Evolutionary conservation across 2,329 filamentous ascomycete species (phyloP).

Genomic region (Parasarocladium wereldwijsianum): DNA sequence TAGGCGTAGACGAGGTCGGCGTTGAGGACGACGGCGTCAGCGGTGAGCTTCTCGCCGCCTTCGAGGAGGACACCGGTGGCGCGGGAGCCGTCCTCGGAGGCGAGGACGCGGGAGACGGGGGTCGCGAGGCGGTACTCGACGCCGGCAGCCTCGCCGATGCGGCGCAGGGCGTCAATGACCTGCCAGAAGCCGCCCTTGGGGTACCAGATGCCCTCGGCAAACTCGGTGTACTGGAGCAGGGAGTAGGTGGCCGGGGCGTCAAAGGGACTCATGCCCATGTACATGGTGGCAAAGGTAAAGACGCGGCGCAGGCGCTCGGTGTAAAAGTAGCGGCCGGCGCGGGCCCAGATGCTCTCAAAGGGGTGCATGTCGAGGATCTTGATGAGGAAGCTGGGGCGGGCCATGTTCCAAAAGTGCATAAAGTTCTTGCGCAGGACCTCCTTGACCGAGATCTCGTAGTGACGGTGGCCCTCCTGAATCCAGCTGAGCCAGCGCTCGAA

Average conservation of each 20-base stretch:
- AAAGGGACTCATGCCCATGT: slow-evolving; percentile 70
- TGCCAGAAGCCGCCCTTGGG: slow-evolving; percentile 56
- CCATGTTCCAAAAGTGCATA: slow-evolving; percentile 39
- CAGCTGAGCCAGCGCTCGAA: slow-evolving; percentile 56
- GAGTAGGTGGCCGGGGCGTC: slow-evolving; percentile 63
- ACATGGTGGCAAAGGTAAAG: slow-evolving; percentile 71
- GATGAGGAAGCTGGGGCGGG: slow-evolving; percentile 40
- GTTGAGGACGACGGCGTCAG: slow-evolving; percentile 57
- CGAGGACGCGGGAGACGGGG: slow-evolving; percentile 39
- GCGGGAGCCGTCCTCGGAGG: slow-evolving; percentile 32
- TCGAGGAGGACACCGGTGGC: slow-evolving; percentile 45
- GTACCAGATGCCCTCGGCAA: slow-evolving; percentile 66
- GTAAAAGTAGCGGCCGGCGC: slow-evolving; percentile 53
- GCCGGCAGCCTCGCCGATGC: slow-evolving; percentile 45
- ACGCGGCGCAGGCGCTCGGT: slow-evolving; percentile 54
- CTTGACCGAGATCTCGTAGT: slow-evolving; percentile 53
- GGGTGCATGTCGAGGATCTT: slow-evolving; percentile 50
- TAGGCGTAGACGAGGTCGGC: slow-evolving; percentile 64
- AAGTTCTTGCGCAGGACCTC: slow-evolving; percentile 58
- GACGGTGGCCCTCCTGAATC: slow-evolving; percentile 49
- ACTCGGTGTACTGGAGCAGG: slow-evolving; percentile 59
- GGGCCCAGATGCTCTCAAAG: slow-evolving; percentile 53
- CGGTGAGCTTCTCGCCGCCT: slow-evolving; percentile 40
- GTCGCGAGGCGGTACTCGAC: slow-evolving; percentile 48
- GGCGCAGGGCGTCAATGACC: slow-evolving; percentile 47